phyloP scores from a whole-genome alignment of 1,284 basidiomycete species.

The Moesziomyces parantarcticus region DNA sequence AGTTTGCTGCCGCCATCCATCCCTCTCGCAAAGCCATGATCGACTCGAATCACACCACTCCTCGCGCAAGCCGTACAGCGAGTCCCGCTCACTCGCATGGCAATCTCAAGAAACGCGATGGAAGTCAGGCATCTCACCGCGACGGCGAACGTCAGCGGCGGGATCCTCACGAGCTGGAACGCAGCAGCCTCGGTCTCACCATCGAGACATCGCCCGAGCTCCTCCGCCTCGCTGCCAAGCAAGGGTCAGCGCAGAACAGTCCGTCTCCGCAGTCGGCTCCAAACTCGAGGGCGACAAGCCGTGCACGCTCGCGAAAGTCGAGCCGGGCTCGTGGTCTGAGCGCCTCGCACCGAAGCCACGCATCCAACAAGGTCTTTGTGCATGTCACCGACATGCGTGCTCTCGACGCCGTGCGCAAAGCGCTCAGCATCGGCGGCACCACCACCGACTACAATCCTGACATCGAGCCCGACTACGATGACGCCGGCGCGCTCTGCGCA shows the following conservation, averaged over 20 bases:
- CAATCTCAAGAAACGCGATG: conserved; percentile 38
- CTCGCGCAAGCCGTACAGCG: conserved; percentile 45
- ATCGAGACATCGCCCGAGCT: conserved; percentile 49
- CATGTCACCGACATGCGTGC: conserved; percentile 58
- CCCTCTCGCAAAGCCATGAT: conserved; percentile 44
- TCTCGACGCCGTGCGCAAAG: conserved; percentile 51
- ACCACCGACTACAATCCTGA: conserved; percentile 48
- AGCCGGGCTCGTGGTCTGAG: conserved; percentile 25
- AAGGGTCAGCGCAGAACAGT: conserved; percentile 11
- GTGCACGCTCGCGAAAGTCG: conserved; percentile 43
- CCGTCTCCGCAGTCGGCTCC: conserved; percentile 27
- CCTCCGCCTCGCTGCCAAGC: conserved; percentile 25
- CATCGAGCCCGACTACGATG: conserved; percentile 32
- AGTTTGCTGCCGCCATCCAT: conserved; percentile 40
- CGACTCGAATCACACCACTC: conserved; percentile 47
- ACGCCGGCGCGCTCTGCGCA: conserved; percentile 22
- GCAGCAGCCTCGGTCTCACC: conserved; percentile 33
- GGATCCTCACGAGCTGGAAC: conserved; percentile 6
- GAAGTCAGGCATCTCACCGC: conserved; percentile 14
- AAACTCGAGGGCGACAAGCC: conserved; percentile 37
- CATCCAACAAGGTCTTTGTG: conserved; percentile 53
- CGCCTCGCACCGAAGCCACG: conserved; percentile 16
- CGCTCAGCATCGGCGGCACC: conserved; percentile 61
- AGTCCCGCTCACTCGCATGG: conserved; percentile 32
- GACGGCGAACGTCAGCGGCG: conserved; percentile 15